Percentiles rank a stretch among this genome's conserved stretches.
Evolutionary conservation across 148 eudicot species (phyloP).

Genomic region (Rhododendron mucronatum): DNA sequence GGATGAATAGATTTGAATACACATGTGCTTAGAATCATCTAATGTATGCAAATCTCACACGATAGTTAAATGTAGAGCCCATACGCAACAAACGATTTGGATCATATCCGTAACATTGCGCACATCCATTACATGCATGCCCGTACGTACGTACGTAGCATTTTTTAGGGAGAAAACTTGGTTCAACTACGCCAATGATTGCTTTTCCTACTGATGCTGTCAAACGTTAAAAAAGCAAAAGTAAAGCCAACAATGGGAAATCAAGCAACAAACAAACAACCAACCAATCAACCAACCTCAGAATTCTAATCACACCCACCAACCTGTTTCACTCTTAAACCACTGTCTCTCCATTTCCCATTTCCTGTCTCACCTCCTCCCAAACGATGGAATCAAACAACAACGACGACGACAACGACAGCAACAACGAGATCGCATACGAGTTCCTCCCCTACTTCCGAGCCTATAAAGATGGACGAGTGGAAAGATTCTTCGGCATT

Average conservation of each 20-base stretch:
- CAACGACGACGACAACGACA: neutral
- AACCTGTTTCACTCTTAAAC: neutral
- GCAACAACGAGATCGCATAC: neutral
- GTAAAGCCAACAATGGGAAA: neutral
- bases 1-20: too few species aligned
- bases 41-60: too few species aligned
- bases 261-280: neutral
- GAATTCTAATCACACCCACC: neutral
- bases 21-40: too few species aligned
- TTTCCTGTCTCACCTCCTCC: neutral
- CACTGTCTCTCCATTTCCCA: neutral
- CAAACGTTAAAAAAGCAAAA: neutral
- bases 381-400: neutral
- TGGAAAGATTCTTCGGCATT: conserved; percentile 13
- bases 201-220: neutral
- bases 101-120: too few species aligned
- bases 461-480: conserved; percentile 11
- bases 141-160: too few species aligned
- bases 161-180: too few species aligned
- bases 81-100: too few species aligned
- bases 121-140: too few species aligned
- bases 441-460: conserved; percentile 18
- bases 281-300: too few species aligned
- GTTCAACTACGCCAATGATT: too few species aligned
- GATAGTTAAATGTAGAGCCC: too few species aligned